Percentiles rank a stretch among this genome's conserved stretches.
Evolutionary conservation across 768 basidiomycete genomes (phyloP).

Genomic region (Tulasnella sp.): DNA sequence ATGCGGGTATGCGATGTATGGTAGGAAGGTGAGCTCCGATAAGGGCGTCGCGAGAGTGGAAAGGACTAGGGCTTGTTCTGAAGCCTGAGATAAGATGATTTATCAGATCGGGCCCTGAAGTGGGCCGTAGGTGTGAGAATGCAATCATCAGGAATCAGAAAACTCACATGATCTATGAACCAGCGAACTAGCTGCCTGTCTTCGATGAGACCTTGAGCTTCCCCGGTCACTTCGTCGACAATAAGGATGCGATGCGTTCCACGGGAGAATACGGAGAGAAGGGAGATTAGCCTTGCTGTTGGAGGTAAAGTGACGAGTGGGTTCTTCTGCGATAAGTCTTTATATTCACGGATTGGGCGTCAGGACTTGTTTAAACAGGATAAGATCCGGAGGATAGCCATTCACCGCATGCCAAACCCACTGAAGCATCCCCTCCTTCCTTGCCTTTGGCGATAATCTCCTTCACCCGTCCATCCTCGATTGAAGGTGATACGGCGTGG

Average conservation of each 20-base stretch:
- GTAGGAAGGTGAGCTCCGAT: constrained; percentile 2
- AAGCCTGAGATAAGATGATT: background rate
- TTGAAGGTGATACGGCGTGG: constrained; percentile 53
- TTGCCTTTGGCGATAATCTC: constrained; percentile 65
- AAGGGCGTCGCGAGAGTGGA: constrained; percentile 6
- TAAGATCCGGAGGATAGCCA: constrained; percentile 11
- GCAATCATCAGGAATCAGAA: background rate
- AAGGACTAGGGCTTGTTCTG: background rate
- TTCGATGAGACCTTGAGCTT: constrained; percentile 50
- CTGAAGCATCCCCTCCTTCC: constrained; percentile 54
- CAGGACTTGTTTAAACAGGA: constrained; percentile 4
- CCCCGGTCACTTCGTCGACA: constrained; percentile 28
- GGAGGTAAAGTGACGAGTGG: constrained; percentile 52
- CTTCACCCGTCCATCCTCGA: constrained; percentile 48
- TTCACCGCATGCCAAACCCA: constrained; percentile 68
- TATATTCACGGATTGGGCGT: background rate
- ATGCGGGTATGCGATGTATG: constrained; percentile 4
- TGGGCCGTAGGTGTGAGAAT: background rate
- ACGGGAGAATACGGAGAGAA: constrained; percentile 54
- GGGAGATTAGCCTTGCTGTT: constrained; percentile 49
- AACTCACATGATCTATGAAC: constrained; percentile 18
- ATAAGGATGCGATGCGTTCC: constrained; percentile 66
- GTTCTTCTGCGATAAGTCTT: constrained; percentile 81
- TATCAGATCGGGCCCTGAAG: background rate
- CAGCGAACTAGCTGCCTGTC: constrained; percentile 32